Evolutionary conservation across 2,329 filamentous ascomycete genomes (phyloP).

Genomic region (Amylocarpus encephaloides): DNA sequence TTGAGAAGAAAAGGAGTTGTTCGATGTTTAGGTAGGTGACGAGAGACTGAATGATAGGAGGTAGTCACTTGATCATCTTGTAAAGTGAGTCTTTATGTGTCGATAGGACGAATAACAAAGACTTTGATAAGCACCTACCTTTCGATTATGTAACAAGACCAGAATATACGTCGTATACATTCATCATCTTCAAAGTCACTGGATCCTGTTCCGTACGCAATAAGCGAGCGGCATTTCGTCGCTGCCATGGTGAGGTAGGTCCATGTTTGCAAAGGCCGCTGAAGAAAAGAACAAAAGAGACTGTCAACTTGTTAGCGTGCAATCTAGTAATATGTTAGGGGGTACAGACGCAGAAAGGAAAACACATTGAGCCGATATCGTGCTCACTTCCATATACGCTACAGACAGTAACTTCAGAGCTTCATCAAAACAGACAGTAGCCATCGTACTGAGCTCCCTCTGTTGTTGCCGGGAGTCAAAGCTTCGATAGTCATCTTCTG

Average conservation of each 20-base stretch:
- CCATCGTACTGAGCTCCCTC: slow-evolving; percentile 20
- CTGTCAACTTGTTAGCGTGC: slow-evolving; percentile 22
- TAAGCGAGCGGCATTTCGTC: slow-evolving; percentile 43
- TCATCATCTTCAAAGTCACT: slow-evolving; percentile 38
- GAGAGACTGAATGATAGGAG: too few species aligned
- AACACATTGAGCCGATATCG: slow-evolving; percentile 42
- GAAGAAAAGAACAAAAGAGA: slow-evolving; percentile 44
- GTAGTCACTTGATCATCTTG: too few species aligned
- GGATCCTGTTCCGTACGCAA: slow-evolving; percentile 37
- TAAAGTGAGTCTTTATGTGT: too few species aligned
- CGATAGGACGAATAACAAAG: background rate
- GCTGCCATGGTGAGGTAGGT: slow-evolving; percentile 44
- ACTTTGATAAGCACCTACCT: slow-evolving; percentile 30
- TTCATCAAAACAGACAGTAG: slow-evolving; percentile 25
- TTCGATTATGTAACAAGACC: slow-evolving; percentile 49
- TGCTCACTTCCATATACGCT: slow-evolving; percentile 41
- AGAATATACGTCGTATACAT: slow-evolving; percentile 45
- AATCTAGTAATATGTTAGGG: background rate
- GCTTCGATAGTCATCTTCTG: slow-evolving; percentile 3
- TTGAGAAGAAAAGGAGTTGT: too few species aligned
- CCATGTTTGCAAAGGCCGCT: slow-evolving; percentile 46
- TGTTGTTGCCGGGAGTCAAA: slow-evolving; percentile 18
- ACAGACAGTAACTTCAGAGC: slow-evolving; percentile 42
- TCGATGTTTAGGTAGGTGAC: background rate
- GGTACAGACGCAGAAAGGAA: slow-evolving; percentile 42